phyloP scores from a whole-genome alignment of 306 rosid genomes.

The Inga leiocalycina region DNA sequence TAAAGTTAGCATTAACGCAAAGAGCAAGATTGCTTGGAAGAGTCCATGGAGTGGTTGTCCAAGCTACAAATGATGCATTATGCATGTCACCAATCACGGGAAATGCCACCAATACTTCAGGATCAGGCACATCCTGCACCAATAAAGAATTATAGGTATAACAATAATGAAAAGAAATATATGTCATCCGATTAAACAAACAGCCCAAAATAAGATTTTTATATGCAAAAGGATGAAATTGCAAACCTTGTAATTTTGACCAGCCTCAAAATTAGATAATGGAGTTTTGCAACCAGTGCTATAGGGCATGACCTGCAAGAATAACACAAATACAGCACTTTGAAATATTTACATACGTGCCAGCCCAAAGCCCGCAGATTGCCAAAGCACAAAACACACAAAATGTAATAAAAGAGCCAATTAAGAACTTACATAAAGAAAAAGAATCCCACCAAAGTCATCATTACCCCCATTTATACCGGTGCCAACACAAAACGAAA shows the following conservation, averaged over 20 bases:
- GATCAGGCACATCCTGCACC: constrained; percentile 86
- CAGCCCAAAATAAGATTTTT: background rate
- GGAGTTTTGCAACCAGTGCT: constrained; percentile 98
- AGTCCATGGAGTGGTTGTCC: constrained; percentile 99
- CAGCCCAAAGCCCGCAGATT: background rate
- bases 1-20: constrained; percentile 76
- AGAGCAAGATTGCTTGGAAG: constrained; percentile 97
- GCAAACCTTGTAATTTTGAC: constrained; percentile 80
- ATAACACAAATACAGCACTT: constrained; percentile 8
- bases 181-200: background rate
- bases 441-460: background rate
- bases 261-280: constrained; percentile 93
- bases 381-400: background rate
- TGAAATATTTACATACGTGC: background rate
- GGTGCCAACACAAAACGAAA: background rate
- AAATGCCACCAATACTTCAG: constrained; percentile 84
- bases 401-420: background rate
- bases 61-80: constrained; percentile 85
- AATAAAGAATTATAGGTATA: constrained; percentile 28
- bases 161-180: constrained; percentile 9
- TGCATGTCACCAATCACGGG: constrained; percentile 71
- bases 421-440: background rate
- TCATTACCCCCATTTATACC: background rate
- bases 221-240: constrained; percentile 21
- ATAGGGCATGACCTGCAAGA: constrained; percentile 90